phyloP scores from a whole-genome alignment of 2,329 filamentous ascomycete species.

The Colletotrichum ledebouriae region DNA sequence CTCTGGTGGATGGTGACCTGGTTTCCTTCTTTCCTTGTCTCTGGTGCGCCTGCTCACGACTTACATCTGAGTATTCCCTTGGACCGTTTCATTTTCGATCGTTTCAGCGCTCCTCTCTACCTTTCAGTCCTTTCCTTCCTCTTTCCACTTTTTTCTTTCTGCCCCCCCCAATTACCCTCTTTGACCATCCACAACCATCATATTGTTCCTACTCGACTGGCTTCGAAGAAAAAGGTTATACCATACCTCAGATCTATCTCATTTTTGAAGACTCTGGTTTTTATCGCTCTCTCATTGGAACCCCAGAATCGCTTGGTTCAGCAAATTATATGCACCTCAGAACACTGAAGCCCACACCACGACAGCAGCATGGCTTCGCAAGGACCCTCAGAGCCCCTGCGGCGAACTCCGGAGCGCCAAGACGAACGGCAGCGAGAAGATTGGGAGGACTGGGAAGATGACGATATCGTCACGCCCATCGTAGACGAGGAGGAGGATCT shows the following conservation, averaged over 20 bases:
- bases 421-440: conserved; percentile 52
- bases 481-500: conserved; percentile 54
- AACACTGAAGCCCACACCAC: not conserved
- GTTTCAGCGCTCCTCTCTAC: conserved; percentile 14
- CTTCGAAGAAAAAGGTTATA: conserved; percentile 21
- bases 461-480: conserved; percentile 58
- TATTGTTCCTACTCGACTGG: conserved; percentile 16
- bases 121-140: conserved; percentile 11
- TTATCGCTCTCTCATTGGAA: not conserved
- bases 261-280: not conserved
- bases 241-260: not conserved
- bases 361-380: conserved; percentile 29
- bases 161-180: conserved; percentile 10
- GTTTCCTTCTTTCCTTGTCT: conserved; percentile 32
- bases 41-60: conserved; percentile 35
- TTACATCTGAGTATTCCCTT: conserved; percentile 29
- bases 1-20: conserved; percentile 30
- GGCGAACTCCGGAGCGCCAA: conserved; percentile 9
- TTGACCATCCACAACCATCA: conserved; percentile 7
- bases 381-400: conserved; percentile 2
- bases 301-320: not conserved
- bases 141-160: conserved; percentile 22
- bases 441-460: conserved; percentile 69
- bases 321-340: no score
- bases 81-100: conserved; percentile 12